Base-by-base conservation (phyloP, 108 stramenopile species). In the Cyclotella atomus region DNA sequence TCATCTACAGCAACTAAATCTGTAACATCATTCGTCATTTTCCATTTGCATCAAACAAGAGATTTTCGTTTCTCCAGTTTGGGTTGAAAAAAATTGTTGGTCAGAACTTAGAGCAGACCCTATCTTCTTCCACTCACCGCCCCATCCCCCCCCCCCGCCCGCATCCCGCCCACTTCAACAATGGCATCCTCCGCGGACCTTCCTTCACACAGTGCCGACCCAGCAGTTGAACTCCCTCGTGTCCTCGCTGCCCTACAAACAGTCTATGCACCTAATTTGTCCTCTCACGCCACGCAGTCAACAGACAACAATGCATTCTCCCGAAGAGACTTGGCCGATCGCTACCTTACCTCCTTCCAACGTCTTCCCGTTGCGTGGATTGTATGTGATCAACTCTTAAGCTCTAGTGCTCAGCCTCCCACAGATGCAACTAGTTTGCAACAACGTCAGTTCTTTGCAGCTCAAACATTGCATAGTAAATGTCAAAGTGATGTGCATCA, bases 381-480 rank as follows among this genome's bases (percentile, higher is more conserved):
- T 73, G 88, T 94, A 4, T 91, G 90, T 66, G 91, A 92, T 81
- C 87, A 85, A 8, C 70, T 94, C 65, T 66, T 93, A 28, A 65
- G 44, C 52, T 62, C 73, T n/a, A 15, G 52, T 15, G 2, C 46
- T 0, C 28, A 67, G 33, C 25, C 30, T 7, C 38, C 8, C 19
- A 52, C 47, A 41, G 70, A 81, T 3, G 33, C 35, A 23, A 71
- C 78, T 7, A 63, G 78, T 38, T 69, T 82, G 25, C 84, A 85
- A 34, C 90, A 91, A 61, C 83, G 78, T 8, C 88, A 86, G 25
- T 93, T 95, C 77, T 95, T 93, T 83, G 94, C 94, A 9, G 91
- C 94, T 0, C 94, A 93, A 68, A 95, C 94, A 10, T 69, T 95
- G 35, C 90, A 90, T 55, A 79, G 82, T 25, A 95, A 95, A 84